Percentiles rank a stretch among this genome's conserved stretches.
phyloP scores from a whole-genome alignment of 2,329 filamentous ascomycete species.

The Escovopsis sp. region DNA sequence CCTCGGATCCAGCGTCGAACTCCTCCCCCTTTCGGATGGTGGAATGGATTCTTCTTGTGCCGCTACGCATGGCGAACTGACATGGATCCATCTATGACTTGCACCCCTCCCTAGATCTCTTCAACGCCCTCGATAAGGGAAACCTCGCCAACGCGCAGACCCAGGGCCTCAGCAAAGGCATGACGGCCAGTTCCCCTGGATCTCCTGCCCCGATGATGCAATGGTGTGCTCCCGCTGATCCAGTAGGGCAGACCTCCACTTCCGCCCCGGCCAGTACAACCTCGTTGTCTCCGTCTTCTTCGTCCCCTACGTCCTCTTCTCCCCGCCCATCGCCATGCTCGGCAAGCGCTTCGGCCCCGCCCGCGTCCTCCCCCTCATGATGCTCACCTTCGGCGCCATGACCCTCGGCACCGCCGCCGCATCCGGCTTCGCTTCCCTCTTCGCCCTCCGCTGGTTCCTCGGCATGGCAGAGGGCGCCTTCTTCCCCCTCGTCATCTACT shows the following conservation, averaged over 20 bases:
- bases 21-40: too few species aligned
- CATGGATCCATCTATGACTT: too few species aligned
- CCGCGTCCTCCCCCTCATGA: constrained; percentile 52
- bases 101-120: constrained; percentile 19
- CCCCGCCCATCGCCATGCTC: constrained; percentile 41
- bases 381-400: constrained; percentile 55
- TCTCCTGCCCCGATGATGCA: too few species aligned
- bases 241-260: constrained; percentile 24
- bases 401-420: constrained; percentile 43
- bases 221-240: constrained; percentile 6
- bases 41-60: too few species aligned
- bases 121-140: constrained; percentile 29
- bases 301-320: constrained; percentile 58
- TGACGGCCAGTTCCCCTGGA: background rate
- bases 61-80: too few species aligned
- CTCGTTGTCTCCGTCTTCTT: constrained; percentile 59
- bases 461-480: constrained; percentile 42
- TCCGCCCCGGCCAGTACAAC: constrained; percentile 53
- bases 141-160: constrained; percentile 41
- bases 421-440: constrained; percentile 31
- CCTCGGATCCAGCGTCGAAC: too few species aligned
- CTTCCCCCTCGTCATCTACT: constrained; percentile 38
- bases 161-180: constrained; percentile 24
- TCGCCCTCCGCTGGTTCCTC: constrained; percentile 33
- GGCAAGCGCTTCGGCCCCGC: constrained; percentile 58